A percentile compares a stretch with the other conserved stretches of the same genome.
These are phyloP conservation scores for Amphibolis antarctica DNA, from an alignment of 106 monocot species.

Conservation along the genomic window DNA sequence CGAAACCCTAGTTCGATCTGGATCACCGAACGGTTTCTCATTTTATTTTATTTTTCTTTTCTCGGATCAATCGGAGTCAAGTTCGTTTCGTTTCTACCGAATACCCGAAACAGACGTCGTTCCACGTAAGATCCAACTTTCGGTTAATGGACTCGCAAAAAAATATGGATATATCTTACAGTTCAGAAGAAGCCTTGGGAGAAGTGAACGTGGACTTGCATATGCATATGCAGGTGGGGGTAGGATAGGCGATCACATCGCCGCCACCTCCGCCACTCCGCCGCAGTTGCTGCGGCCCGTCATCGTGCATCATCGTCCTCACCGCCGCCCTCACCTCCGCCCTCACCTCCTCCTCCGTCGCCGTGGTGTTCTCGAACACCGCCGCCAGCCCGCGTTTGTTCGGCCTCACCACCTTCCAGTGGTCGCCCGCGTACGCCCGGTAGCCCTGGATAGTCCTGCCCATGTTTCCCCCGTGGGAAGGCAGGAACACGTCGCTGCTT, in stretches of 20 bases:
- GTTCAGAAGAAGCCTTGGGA: neutral
- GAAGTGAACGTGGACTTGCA: neutral
- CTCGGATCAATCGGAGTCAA: too few species aligned
- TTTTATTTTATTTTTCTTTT: too few species aligned
- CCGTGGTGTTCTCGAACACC: neutral
- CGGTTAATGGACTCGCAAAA: neutral
- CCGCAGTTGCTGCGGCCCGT: constrained; percentile 10
- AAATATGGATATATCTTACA: neutral
- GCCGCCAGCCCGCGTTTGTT: constrained; percentile 23
- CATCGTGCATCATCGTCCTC: constrained; percentile 9
- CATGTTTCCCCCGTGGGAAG: constrained; percentile 44
- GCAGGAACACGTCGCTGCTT: constrained; percentile 33
- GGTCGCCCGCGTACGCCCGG: constrained; percentile 17
- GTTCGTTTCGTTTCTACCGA: too few species aligned
- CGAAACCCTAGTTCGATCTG: too few species aligned
- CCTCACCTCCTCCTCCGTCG: constrained; percentile 1
- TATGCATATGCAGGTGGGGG: constrained; percentile 29
- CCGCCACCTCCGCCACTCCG: constrained; percentile 9
- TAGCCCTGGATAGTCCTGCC: constrained; percentile 13
- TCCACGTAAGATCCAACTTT: too few species aligned
- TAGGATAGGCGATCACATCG: constrained; percentile 24
- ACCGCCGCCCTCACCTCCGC: constrained; percentile 1
- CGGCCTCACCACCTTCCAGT: constrained; percentile 23
- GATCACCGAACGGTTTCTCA: too few species aligned
- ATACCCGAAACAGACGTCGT: too few species aligned